Base-by-base conservation (phyloP, 2,329 filamentous ascomycete species). In the Trichoderma breve region DNA sequence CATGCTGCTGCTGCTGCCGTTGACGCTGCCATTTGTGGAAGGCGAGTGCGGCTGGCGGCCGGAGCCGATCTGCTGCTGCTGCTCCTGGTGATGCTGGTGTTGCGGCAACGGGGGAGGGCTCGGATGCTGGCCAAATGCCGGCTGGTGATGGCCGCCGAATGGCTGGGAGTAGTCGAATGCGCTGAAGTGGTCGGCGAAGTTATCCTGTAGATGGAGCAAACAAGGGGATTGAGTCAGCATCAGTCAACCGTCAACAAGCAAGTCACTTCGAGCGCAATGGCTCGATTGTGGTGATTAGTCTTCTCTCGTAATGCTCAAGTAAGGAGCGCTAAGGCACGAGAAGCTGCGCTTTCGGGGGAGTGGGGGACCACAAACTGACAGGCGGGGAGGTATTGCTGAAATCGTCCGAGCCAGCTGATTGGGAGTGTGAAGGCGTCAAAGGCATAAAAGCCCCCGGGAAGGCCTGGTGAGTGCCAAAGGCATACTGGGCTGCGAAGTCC, bases 381-480 rank as follows among this genome's bases (percentile, higher is more conserved):
- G 86, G 84, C 76, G 87, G 85, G 75, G 87, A 88, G 68, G 85
- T 85, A 72, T 82, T 85, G 77, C 81, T 84, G 80, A 86, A 89
- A 70, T 89, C 87, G 71, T 88, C 86, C 47, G 87, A 88, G 32
- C 82, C 81, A 58, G 84, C 84, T 70, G 87, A 87, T 76, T 86
- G 86, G 71, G 86, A 86, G 78, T 87, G 84, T 71, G 86, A 87
- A 34, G 87, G 87, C 73, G 87, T 88, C 77, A 89, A 84, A 74
- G 83, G 82, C 78, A 88, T 83, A 78, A 88, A 89, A 76, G 84
- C 83, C 76, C 53, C 28, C 9, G 85, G 86, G 80, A 86, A 88
- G 64, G 85, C 81, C 81, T 87, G 85, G 73, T 82, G 77, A 47
- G 68, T 9, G 77, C 82, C 75, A 79, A 86, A 89, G 60, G 83